These are phyloP conservation scores for Volvox reticuliferus DNA, from an alignment of 139 green algal species.

Conservation along the genomic window DNA sequence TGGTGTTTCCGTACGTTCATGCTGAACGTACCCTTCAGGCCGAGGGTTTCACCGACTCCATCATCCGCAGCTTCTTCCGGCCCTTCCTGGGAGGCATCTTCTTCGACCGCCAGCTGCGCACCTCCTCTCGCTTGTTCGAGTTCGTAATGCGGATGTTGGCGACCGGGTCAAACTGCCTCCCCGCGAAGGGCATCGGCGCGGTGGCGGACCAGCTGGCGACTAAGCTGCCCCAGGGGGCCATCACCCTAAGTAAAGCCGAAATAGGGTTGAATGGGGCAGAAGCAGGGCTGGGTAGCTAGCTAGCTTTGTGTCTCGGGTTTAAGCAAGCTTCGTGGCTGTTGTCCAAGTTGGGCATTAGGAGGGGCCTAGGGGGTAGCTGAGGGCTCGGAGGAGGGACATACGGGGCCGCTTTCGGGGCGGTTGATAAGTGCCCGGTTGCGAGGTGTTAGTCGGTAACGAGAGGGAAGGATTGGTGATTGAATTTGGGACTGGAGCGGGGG, in stretches of 20 bases:
- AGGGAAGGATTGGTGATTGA: too few species aligned
- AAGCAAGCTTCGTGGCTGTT: too few species aligned
- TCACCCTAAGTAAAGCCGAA: slow-evolving; percentile 48
- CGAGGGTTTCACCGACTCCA: slow-evolving; percentile 89
- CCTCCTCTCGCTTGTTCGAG: slow-evolving; percentile 88
- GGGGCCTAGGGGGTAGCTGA: too few species aligned
- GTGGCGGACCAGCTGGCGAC: slow-evolving; percentile 87
- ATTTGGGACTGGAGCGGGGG: too few species aligned
- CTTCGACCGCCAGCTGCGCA: slow-evolving; percentile 90
- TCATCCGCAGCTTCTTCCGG: slow-evolving; percentile 94
- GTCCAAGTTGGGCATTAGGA: too few species aligned
- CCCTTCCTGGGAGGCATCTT: slow-evolving; percentile 99
- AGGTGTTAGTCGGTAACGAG: too few species aligned
- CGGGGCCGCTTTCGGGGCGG: too few species aligned
- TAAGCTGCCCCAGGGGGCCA: slow-evolving; percentile 45
- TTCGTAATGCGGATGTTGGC: slow-evolving; percentile 98
- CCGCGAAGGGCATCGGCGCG: slow-evolving; percentile 89
- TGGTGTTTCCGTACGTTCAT: too few species aligned
- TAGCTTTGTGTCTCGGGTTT: too few species aligned
- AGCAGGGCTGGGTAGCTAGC: not conserved
- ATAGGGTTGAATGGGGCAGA: not conserved
- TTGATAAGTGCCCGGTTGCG: too few species aligned
- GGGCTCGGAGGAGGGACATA: too few species aligned
- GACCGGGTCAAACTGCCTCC: slow-evolving; percentile 93
- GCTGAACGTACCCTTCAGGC: slow-evolving; percentile 55